phyloP scores from a whole-genome alignment of 1,284 basidiomycete species.

The Retiboletus fuscus region DNA sequence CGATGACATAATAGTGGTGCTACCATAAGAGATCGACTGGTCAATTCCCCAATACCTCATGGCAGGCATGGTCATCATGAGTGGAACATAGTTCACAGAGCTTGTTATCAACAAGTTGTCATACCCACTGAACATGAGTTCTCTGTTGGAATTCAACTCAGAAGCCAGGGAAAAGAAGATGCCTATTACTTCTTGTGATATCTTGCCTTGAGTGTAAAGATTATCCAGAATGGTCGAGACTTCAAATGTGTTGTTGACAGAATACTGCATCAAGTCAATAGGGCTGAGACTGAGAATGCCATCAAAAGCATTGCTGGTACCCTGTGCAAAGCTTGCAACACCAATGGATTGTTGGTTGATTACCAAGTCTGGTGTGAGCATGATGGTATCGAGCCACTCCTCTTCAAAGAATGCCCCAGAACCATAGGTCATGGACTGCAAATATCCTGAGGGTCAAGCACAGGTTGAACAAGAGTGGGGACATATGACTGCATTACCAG shows the following conservation, averaged over 20 bases:
- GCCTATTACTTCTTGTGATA: constrained; percentile 59
- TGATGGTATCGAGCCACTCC: constrained; percentile 63
- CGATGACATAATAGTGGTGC: constrained; percentile 50
- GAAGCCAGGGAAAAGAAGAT: constrained; percentile 62
- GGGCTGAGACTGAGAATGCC: constrained; percentile 71
- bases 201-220: constrained; percentile 55
- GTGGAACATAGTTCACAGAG: constrained; percentile 60
- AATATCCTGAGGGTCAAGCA: not conserved
- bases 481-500: constrained; percentile 55
- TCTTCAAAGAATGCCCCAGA: constrained; percentile 64
- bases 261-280: constrained; percentile 61
- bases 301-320: constrained; percentile 51
- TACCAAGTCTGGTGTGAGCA: constrained; percentile 56
- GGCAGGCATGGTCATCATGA: constrained; percentile 61
- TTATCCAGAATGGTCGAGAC: constrained; percentile 59
- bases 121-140: constrained; percentile 61
- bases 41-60: constrained; percentile 66
- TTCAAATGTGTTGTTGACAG: constrained; percentile 39
- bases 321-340: constrained; percentile 54
- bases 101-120: constrained; percentile 59
- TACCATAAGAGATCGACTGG: constrained; percentile 61
- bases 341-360: constrained; percentile 65
- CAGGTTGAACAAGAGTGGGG: too few species aligned
- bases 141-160: constrained; percentile 52
- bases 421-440: constrained; percentile 60